Conservation (phyloP, 441 rosid genomes). For the Populus tomentosa region DNA sequence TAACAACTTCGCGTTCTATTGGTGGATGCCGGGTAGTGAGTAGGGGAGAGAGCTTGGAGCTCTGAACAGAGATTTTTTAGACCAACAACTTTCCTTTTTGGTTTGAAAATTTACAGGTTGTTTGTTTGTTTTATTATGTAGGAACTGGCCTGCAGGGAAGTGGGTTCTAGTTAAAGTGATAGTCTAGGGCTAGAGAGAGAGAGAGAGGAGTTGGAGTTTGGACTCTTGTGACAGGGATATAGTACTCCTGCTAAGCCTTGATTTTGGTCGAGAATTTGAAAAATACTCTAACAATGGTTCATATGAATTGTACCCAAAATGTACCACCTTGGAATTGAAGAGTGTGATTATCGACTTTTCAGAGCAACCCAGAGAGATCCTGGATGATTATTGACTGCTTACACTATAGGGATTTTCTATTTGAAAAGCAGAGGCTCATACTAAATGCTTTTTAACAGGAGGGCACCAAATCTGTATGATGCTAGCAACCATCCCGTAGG, state of each 20-base stretch:
- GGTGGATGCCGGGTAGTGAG: background rate
- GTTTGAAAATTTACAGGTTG: background rate
- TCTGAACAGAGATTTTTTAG: background rate
- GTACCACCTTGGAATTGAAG: background rate
- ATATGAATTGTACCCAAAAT: background rate
- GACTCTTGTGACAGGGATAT: slow-evolving; percentile 7
- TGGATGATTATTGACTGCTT: too few species aligned
- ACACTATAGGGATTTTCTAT: too few species aligned
- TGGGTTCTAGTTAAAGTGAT: slow-evolving; percentile 9
- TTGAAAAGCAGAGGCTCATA: too few species aligned
- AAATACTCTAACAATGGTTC: background rate
- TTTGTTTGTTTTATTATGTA: slow-evolving; percentile 9
- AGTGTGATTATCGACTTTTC: background rate
- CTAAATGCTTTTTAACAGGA: too few species aligned
- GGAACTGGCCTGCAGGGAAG: background rate
- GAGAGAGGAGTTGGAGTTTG: slow-evolving; percentile 1
- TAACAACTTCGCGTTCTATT: background rate
- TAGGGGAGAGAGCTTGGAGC: background rate
- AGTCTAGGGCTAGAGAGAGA: background rate
- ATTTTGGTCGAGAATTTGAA: background rate
- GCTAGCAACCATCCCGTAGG: too few species aligned
- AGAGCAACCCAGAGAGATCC: background rate
- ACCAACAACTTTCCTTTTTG: background rate
- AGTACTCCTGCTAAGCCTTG: background rate
- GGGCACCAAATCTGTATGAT: too few species aligned